Evolutionary conservation across 495 filamentous ascomycete species (phyloP).

Genomic region (Ramalina intermedia): DNA sequence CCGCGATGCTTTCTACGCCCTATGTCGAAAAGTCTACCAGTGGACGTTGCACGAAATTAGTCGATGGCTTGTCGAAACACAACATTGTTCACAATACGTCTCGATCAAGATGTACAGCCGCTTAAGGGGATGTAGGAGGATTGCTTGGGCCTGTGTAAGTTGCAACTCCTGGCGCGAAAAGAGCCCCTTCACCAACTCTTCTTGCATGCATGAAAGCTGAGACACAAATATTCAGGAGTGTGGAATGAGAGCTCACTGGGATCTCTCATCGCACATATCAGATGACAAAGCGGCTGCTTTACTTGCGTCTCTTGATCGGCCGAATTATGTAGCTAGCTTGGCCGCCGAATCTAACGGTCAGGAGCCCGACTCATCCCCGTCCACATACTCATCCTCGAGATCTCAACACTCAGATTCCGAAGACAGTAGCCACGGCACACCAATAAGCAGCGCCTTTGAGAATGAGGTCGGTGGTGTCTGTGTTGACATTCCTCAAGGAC

Average conservation of each 20-base stretch:
- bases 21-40: no score
- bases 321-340: background rate
- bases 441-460: background rate
- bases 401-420: background rate
- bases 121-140: no score
- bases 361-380: background rate
- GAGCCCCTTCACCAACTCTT: background rate
- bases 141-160: background rate
- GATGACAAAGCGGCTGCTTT: background rate
- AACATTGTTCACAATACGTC: no score
- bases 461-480: background rate
- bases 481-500: background rate
- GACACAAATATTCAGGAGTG: background rate
- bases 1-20: no score
- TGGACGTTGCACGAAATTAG: no score
- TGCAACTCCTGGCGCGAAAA: background rate
- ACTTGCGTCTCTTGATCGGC: background rate
- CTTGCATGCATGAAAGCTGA: background rate
- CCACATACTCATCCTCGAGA: background rate
- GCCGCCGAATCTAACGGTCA: background rate
- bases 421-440: no score
- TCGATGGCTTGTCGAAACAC: no score
- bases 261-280: background rate
- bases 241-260: background rate
- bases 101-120: no score